Base-by-base conservation (phyloP, 805 yeast species). In the Clavispora asparagi region DNA sequence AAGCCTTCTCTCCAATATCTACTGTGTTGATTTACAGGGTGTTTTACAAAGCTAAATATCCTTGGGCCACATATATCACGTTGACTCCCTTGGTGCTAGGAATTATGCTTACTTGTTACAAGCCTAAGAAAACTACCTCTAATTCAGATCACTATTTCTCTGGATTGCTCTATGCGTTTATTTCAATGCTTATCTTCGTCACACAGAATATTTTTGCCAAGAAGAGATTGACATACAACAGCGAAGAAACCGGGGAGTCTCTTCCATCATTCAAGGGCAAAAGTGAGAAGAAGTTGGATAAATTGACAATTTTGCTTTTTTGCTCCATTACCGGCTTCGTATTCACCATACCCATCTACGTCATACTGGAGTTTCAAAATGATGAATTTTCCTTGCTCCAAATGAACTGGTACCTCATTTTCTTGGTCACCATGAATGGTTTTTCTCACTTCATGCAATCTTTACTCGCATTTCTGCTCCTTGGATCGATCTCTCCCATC, bases 1-100 rank as follows among this genome's bases (percentile, higher is more conserved):
- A 94, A 68, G 94, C 97, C 1, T 71, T 92, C 33, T 84, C 95
- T 29, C 99, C 99, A 2, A 72, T 92, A 25, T 79, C 88, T 41
- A 92, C 98, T 0, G 97, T 94, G 11, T 64, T 81, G 28, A 87
- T 87, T 38, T 90, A 90, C 67, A 74, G 86, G 53, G 49, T 82
- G 11, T 45, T 84, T 33, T 85, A 84, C 60, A 71, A 76, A 28
- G 77, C 72, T 41, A 66, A 70, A 40, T 92, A 87, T 72, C 74
- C 75, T 44, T 42, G 57, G 9, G 73, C 78, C 57, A 90, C 97
- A 2, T 92, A 92, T 60, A 52, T 83, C 43, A 86, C 98, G 1
- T 71, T 92, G 58, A 56, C 84, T 0, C 96, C 98, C 0, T 72
- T 92, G 50, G 79, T 91, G 37, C 44, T 76, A 27, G 99, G 99